Percentiles rank a stretch among this genome's conserved stretches.
Conservation (phyloP, 306 rosid genomes). For the Rosa multiflora region DNA sequence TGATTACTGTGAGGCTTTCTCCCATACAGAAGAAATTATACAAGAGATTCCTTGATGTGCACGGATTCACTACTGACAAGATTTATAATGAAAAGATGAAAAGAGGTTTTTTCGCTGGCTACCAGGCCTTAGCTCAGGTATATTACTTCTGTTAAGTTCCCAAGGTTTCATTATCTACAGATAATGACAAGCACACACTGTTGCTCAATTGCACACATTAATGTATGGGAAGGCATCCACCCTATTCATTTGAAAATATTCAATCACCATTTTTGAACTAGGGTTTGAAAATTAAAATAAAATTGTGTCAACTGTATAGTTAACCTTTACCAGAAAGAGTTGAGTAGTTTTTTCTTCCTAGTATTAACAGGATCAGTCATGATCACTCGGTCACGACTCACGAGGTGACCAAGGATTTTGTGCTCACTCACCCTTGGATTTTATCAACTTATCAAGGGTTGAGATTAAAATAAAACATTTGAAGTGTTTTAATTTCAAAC, state of each 20-base stretch:
- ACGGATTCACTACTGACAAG: conserved; percentile 69
- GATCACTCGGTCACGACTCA: neutral
- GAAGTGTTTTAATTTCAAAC: no score
- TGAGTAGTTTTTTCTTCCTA: neutral
- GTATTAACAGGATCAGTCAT: neutral
- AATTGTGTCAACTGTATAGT: neutral
- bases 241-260: neutral
- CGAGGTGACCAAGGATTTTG: no score
- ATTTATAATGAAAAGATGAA: conserved; percentile 61
- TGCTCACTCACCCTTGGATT: no score
- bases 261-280: neutral
- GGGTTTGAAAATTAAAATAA: neutral
- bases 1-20: conserved; percentile 92
- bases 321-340: neutral
- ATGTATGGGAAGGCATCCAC: neutral
- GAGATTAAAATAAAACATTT: no score
- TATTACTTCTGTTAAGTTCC: conserved; percentile 4
- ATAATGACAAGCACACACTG: neutral
- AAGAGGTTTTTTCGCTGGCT: conserved; percentile 93
- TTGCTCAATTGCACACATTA: neutral
- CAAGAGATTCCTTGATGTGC: conserved; percentile 89
- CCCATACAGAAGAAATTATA: conserved; percentile 84
- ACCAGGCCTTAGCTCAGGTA: conserved; percentile 98
- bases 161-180: neutral
- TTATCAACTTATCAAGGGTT: no score